These are phyloP conservation scores for Aspergillus costaricaensis DNA, from an alignment of 2,329 filamentous ascomycete species.

Conservation along the genomic window DNA sequence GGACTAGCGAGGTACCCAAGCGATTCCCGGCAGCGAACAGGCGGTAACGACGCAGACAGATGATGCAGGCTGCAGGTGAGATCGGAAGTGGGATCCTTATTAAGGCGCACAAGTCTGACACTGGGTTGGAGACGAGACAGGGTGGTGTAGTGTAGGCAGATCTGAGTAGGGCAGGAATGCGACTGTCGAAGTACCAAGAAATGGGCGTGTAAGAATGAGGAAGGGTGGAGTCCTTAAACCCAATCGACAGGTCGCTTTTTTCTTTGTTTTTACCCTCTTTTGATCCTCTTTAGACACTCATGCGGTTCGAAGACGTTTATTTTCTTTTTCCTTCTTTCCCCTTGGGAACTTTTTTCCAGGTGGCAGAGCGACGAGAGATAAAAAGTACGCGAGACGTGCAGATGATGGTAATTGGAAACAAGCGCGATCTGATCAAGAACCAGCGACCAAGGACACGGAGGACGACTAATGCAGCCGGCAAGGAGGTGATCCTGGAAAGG, in stretches of 20 bases:
- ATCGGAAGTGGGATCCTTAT: constrained; percentile 41
- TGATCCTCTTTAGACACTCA: constrained; percentile 14
- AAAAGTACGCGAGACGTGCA: constrained; percentile 16
- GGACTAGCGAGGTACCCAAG: constrained; percentile 23
- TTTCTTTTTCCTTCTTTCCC: constrained; percentile 7
- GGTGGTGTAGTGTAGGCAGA: constrained; percentile 24
- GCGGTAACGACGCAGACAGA: constrained; percentile 22
- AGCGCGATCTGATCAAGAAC: constrained; percentile 23
- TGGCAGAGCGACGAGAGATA: constrained; percentile 7
- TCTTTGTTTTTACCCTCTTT: constrained; percentile 7
- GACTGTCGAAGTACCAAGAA: constrained; percentile 23
- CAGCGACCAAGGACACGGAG: constrained; percentile 20
- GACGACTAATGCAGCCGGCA: constrained; percentile 36
- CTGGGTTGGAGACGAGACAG: constrained; percentile 18
- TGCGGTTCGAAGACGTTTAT: constrained; percentile 9
- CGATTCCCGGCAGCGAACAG: constrained; percentile 28
- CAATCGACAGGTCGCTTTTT: constrained; percentile 24
- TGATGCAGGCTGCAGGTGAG: constrained; percentile 36
- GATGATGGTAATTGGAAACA: constrained; percentile 15
- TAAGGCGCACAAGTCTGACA: constrained; percentile 31
- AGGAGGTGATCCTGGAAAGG: constrained; percentile 36
- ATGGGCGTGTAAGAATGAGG: constrained; percentile 22
- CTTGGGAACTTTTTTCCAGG: constrained; percentile 7
- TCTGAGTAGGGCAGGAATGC: constrained; percentile 32
- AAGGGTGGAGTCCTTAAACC: constrained; percentile 18